These are phyloP conservation scores for Prunus mira DNA, from an alignment of 306 rosid genomes.

Conservation along the genomic window DNA sequence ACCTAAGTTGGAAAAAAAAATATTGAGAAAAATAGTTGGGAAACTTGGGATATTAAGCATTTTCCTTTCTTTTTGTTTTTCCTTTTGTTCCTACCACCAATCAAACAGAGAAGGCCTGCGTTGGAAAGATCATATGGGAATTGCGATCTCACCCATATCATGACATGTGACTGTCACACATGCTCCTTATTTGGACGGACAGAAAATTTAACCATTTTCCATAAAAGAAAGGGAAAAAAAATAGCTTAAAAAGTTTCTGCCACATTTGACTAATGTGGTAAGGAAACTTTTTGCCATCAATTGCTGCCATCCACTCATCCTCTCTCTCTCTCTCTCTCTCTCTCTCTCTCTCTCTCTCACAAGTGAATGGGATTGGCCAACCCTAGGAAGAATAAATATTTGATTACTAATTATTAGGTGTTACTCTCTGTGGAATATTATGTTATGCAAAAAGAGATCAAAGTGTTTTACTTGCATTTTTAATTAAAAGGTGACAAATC, in stretches of 20 bases:
- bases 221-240: neutral
- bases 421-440: neutral
- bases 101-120: neutral
- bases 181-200: constrained; percentile 20
- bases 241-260: constrained; percentile 9
- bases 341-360: no score
- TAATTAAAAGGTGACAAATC: constrained; percentile 67
- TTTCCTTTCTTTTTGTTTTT: neutral
- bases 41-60: neutral
- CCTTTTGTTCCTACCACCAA: neutral
- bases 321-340: no score
- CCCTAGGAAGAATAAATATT: neutral
- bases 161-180: constrained; percentile 33
- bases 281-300: constrained; percentile 15
- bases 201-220: constrained; percentile 4
- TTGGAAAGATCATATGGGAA: constrained; percentile 4
- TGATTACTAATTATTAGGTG: constrained; percentile 5
- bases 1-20: no score
- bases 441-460: constrained; percentile 8
- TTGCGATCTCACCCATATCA: constrained; percentile 15
- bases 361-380: constrained; percentile 21
- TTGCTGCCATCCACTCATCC: constrained; percentile 10
- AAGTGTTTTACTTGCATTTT: constrained; percentile 42
- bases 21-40: no score
- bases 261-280: constrained; percentile 27